Evolutionary conservation across 352 stramenopile species (phyloP).

Genomic region (Aphanomyces cochlioides): DNA sequence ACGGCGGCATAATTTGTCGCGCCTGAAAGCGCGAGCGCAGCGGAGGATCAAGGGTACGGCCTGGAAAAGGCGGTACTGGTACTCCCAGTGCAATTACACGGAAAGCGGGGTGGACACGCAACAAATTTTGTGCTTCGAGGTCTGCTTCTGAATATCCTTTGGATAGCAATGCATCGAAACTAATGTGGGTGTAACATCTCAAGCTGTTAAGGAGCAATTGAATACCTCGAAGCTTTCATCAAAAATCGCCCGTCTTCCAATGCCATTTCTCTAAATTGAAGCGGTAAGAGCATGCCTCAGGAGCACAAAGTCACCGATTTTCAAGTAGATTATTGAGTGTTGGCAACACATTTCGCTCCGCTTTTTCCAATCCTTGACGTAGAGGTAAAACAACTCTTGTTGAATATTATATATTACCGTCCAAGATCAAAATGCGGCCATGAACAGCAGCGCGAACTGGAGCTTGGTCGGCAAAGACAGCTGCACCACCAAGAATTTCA

Average conservation of each 20-base stretch:
- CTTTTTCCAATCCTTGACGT: constrained; percentile 86
- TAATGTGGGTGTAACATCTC: constrained; percentile 16
- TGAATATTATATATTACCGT: constrained; percentile 48
- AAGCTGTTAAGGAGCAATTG: background rate
- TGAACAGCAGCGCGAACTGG: constrained; percentile 92
- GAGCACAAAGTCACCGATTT: constrained; percentile 57
- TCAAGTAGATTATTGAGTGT: constrained; percentile 98
- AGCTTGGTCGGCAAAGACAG: constrained; percentile 88
- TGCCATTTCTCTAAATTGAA: constrained; percentile 73
- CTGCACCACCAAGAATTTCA: constrained; percentile 63
- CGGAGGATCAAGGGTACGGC: constrained; percentile 79
- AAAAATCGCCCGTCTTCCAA: constrained; percentile 93
- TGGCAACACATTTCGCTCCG: constrained; percentile 94
- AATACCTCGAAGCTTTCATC: constrained; percentile 81
- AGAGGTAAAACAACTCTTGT: too few species aligned
- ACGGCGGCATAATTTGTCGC: constrained; percentile 56
- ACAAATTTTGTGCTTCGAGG: constrained; percentile 57
- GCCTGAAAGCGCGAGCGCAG: constrained; percentile 85
- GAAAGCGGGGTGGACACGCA: constrained; percentile 90
- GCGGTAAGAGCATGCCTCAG: background rate
- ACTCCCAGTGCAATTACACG: constrained; percentile 90
- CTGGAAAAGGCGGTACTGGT: constrained; percentile 79
- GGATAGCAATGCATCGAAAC: constrained; percentile 59
- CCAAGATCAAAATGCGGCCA: constrained; percentile 91
- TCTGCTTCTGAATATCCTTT: constrained; percentile 49